Evolutionary conservation across 2,329 filamentous ascomycete genomes (phyloP).

Genomic region (Dactylellina drechsleri): DNA sequence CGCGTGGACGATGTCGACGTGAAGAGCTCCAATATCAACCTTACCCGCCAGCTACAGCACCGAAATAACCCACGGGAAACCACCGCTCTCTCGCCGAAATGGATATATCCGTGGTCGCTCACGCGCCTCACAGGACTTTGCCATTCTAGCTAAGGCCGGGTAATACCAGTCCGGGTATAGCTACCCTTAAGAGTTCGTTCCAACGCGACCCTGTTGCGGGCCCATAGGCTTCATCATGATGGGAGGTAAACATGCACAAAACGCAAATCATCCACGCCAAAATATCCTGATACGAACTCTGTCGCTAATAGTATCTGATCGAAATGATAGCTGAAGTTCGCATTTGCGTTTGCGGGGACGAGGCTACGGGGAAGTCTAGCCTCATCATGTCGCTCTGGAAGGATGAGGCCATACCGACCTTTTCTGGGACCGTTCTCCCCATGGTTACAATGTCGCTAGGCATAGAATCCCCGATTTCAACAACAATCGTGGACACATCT

Average conservation of each 20-base stretch:
- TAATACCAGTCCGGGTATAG: conserved; percentile 16
- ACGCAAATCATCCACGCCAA: not conserved
- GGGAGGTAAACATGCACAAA: conserved; percentile 19
- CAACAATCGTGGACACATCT: conserved; percentile 96
- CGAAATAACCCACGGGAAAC: conserved; percentile 11
- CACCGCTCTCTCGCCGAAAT: conserved; percentile 16
- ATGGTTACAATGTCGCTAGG: conserved; percentile 94
- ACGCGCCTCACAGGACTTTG: not conserved
- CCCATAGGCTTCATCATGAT: conserved; percentile 19
- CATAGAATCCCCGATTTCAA: conserved; percentile 95
- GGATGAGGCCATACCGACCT: conserved; percentile 93
- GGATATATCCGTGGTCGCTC: conserved; percentile 11
- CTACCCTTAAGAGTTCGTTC: conserved; percentile 1
- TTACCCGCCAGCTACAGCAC: not conserved
- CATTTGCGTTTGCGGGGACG: conserved; percentile 53
- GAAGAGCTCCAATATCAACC: conserved; percentile 10
- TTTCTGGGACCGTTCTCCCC: conserved; percentile 92
- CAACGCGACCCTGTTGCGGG: not conserved
- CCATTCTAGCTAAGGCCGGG: conserved; percentile 8
- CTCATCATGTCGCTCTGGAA: conserved; percentile 96
- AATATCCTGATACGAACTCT: not conserved
- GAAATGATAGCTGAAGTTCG: conserved; percentile 52
- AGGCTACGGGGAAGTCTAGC: conserved; percentile 85
- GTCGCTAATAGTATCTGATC: not conserved
- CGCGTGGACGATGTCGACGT: not conserved